Evolutionary conservation across 768 basidiomycete species (phyloP).

Genomic region (Auriscalpium microsporum): DNA sequence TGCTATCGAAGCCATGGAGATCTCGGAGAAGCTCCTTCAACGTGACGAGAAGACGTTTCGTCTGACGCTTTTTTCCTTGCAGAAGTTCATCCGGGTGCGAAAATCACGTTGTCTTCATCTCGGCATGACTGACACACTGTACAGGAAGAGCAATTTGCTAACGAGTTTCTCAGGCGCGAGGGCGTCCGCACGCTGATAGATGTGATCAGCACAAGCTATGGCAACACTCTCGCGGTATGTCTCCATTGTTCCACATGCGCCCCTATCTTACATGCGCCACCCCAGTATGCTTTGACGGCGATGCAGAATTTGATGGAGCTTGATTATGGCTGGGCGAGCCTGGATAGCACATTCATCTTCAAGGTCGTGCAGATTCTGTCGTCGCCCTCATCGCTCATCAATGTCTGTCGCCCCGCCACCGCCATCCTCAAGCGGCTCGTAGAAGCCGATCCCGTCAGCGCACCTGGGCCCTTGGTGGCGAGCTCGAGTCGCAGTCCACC

Average conservation of each 20-base stretch:
- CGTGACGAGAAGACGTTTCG: slow-evolving; percentile 54
- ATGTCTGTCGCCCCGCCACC: slow-evolving; percentile 87
- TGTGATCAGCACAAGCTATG: slow-evolving; percentile 56
- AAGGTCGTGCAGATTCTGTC: slow-evolving; percentile 73
- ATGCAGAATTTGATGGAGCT: slow-evolving; percentile 87
- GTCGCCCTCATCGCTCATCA: slow-evolving; percentile 69
- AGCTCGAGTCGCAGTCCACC: slow-evolving; percentile 55
- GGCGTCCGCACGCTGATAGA: slow-evolving; percentile 66
- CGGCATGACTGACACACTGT: slow-evolving; percentile 3
- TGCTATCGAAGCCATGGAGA: slow-evolving; percentile 69
- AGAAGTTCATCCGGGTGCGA: slow-evolving; percentile 68
- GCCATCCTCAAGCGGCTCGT: slow-evolving; percentile 85
- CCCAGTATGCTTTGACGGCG: slow-evolving; percentile 73
- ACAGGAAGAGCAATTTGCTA: slow-evolving; percentile 78
- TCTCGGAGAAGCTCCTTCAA: slow-evolving; percentile 55
- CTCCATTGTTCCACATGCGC: neutral
- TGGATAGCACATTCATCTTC: slow-evolving; percentile 66
- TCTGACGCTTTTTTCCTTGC: slow-evolving; percentile 67
- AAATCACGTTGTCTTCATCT: neutral
- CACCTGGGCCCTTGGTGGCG: slow-evolving; percentile 47
- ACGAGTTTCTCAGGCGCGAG: slow-evolving; percentile 64
- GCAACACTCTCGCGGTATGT: slow-evolving; percentile 80
- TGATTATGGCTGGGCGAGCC: slow-evolving; percentile 72
- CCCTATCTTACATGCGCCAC: neutral
- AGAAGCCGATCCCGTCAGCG: slow-evolving; percentile 70